phyloP scores from a whole-genome alignment of 768 basidiomycete species.

The Amanita rimosa region DNA sequence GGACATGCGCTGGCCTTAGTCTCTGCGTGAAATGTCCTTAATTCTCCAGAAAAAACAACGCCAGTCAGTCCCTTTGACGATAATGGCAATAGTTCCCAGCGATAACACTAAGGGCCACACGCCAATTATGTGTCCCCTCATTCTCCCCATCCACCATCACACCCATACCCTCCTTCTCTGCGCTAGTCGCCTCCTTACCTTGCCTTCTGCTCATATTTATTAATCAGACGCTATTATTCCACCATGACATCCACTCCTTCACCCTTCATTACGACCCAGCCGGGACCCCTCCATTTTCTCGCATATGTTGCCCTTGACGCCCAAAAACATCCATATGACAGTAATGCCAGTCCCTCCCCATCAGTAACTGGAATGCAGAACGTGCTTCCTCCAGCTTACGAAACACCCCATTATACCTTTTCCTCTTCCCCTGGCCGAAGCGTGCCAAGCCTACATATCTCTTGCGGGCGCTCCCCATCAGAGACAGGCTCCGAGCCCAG shows the following conservation, averaged over 20 bases:
- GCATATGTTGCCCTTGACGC: slow-evolving; percentile 22
- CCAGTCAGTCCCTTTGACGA: slow-evolving; percentile 20
- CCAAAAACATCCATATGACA: slow-evolving; percentile 9
- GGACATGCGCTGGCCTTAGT: not conserved
- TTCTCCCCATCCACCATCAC: slow-evolving; percentile 10
- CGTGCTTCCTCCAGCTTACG: slow-evolving; percentile 12
- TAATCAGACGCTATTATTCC: slow-evolving; percentile 12
- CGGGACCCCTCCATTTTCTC: slow-evolving; percentile 25
- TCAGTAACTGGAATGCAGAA: slow-evolving; percentile 7
- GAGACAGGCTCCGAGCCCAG: slow-evolving; percentile 11
- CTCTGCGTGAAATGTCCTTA: slow-evolving; percentile 1
- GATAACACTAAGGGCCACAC: slow-evolving; percentile 10
- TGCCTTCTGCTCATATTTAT: slow-evolving; percentile 15
- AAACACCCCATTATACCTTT: slow-evolving; percentile 9
- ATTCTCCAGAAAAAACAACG: slow-evolving; percentile 21
- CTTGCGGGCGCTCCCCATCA: slow-evolving; percentile 13
- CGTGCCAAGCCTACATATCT: slow-evolving; percentile 17
- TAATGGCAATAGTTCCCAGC: slow-evolving; percentile 11
- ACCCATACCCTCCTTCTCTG: slow-evolving; percentile 13
- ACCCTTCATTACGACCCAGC: slow-evolving; percentile 17
- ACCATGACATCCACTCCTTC: slow-evolving; percentile 9
- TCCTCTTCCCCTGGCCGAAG: slow-evolving; percentile 12
- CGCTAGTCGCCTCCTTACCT: slow-evolving; percentile 21
- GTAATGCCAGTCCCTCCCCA: slow-evolving; percentile 10
- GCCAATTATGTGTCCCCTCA: slow-evolving; percentile 13